Evolutionary conservation across 768 basidiomycete genomes (phyloP), one percentile per base, ranked within the genome.

Genomic region (Boletus rubescentipes): DNA sequence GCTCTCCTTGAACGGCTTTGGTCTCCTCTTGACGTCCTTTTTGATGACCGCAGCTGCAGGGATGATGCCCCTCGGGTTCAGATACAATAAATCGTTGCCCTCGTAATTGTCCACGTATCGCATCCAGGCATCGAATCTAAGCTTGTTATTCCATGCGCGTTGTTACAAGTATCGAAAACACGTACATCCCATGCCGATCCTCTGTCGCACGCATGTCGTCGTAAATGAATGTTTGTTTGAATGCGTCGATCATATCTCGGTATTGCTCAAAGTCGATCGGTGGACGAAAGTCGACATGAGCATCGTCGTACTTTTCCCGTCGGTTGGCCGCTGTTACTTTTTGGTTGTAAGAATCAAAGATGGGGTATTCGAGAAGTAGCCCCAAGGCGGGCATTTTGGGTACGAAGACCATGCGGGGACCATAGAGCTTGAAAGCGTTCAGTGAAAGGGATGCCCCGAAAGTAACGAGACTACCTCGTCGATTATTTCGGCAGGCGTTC

Each of bases 361-460:
- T 79, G 3, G 91, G 91, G 60, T 90, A 79, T 72, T 98, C 93
- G 23, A 99, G 83, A 21, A 99, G 76, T 5, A 99, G 80, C 12
- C 97, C 97, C 16, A 99, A 79, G 2, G 94, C 88, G 12, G 97
- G 97, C 76, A 98, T 96, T 74, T 96, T 98, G 16, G 97, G 97
- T 20, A 98, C 81, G 65, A 91, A 83, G 34, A 95, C 89, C 37
- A 75, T 74, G 15, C 83, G 80, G 4, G 88, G 85, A 2, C 86
- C 87, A 62, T 90, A 98, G 15, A 93, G 78, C 91, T 87, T 41
- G 45, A 34, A 11, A 7, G 29, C n/a, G 16, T 15, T 58, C 23
- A 54, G 49, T 37, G 9, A n/a, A 16, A n/a, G 18, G 47, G 10
- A 40, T 1, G 5, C 11, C 2, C 34, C 11, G 20, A 23, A 16